Base-by-base conservation (phyloP, 805 yeast species). In the Ogataea saltuana region DNA sequence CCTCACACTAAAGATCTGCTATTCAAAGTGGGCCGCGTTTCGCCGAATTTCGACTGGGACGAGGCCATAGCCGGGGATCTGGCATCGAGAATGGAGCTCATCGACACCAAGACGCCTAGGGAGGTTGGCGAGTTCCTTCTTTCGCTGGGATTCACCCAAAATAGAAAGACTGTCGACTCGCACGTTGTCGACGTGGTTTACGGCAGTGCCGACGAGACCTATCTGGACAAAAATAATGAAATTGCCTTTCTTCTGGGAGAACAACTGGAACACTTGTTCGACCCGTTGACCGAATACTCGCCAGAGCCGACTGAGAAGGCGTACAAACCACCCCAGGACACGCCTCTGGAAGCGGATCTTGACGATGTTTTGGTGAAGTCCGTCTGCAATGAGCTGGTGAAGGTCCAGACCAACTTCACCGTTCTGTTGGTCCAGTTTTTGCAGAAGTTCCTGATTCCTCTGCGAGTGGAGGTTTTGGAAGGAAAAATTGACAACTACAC, bases 281-380 rank as follows among this genome's bases (percentile, higher is more conserved):
- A 91, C 56, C 96, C 97, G 1, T 65, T 89, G 42, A 74, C 87
- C 4, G 97, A 90, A 63, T 91, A 91, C 60, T 86, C 95, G 0
- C 98, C 97, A 0, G 97, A 91, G 62, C 80, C 83, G 22, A 79
- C 95, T 28, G 91, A 85, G 48, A 71, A 75, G 45, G 71, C 76
- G 2, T 90, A 91, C 59, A 70, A 63, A 38, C 80, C 88, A 0
- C 95, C 95, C 2, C 37, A 36, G 43, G 57, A 40, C 44, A 47
- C 33, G 6, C 32, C 41, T 2, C 13, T 22, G 18, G 7, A n/a
- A 40, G n/a, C 56, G 25, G 41, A 45, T 4, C 66, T 68, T 12
- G 65, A 54, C 18, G 56, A 61, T 12, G 50, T 60, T 7, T 64
- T 76, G 11, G 63, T 81, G 1, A 68, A 64, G 23, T 69, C 83